Evolutionary conservation across 2,329 filamentous ascomycete genomes (phyloP), one percentile per base, ranked within the genome.

Genomic region (Phyllosticta citribraziliensis): DNA sequence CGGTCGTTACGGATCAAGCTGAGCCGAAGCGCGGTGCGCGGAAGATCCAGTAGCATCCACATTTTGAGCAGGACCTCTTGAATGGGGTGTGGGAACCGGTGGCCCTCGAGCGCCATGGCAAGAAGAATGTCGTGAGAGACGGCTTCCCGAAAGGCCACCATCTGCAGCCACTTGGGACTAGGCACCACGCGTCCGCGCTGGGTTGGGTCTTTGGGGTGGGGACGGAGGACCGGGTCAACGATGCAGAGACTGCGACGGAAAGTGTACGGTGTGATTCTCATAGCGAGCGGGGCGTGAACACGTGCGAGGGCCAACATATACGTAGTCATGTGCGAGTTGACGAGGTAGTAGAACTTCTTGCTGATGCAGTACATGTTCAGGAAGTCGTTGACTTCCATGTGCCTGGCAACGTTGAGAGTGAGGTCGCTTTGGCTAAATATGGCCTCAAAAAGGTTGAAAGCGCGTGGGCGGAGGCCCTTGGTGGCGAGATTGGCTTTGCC

Each of bases 1-100:
- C 67, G 65, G 10, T 59, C 58, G 69, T 83, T 83, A 30, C 76
- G 76, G 5, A 90, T 70, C 5, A 87, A 74, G 1, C 75, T 75
- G 5, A 79, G 72, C 0, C 89, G 83, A 14, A 80, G 75, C 0
- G 65, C 67, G 56, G 79, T 86, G 14, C 83, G 84, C 0, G 82
- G 75, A 3, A 86, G 75, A 67, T 91, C 88, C 77, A 91, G 84
- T 35, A 89, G 68, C 57, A 88, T 79, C 90, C 90, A 94, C 19
- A 90, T 76, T 68, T 88, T 88, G 67, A 68, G 68, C 24, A 74
- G 24, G 75, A 63, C 83, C 79, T 40, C 79, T 78, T 50, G 76
- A 75, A 65, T 87, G 76, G 17, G n/a, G 9, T 17, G 25, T 0
- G 70, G 70, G 1, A 73, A 64, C 0, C 67, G 62, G 79, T 74